Evolutionary conservation across 805 yeast species (phyloP).

Genomic region (Priceomyces haplophilus): DNA sequence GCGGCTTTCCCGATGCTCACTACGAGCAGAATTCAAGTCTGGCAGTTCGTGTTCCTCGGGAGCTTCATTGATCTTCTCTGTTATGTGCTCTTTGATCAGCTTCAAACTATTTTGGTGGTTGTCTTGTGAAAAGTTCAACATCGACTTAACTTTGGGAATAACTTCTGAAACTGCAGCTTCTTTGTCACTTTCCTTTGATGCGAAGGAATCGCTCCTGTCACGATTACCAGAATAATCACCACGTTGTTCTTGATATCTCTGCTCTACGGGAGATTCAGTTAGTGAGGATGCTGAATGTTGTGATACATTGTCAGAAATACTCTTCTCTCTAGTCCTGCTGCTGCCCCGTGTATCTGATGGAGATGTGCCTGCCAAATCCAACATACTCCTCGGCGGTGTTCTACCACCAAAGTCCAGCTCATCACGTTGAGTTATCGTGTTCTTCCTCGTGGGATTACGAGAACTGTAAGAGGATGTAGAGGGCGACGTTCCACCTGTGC

Average conservation of each 20-base stretch:
- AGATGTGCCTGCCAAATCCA: slow-evolving; percentile 26
- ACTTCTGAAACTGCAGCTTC: background rate
- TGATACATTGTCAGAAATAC: slow-evolving; percentile 16
- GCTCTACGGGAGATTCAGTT: background rate
- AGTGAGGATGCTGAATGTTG: slow-evolving; percentile 26
- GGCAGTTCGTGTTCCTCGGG: background rate
- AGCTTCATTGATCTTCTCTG: background rate
- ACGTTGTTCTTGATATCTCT: background rate
- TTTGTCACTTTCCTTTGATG: background rate
- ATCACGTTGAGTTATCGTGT: slow-evolving; percentile 18
- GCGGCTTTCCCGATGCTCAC: background rate
- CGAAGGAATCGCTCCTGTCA: background rate
- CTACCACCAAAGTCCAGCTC: slow-evolving; percentile 14
- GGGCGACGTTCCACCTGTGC: slow-evolving; percentile 16
- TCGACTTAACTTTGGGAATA: slow-evolving; percentile 23
- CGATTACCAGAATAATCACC: background rate
- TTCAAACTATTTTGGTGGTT: slow-evolving; percentile 6
- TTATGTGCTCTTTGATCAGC: background rate
- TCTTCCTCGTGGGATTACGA: slow-evolving; percentile 31
- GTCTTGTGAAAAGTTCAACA: slow-evolving; percentile 22
- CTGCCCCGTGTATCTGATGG: background rate
- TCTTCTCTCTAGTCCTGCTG: slow-evolving; percentile 1
- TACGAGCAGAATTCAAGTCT: background rate
- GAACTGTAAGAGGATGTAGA: slow-evolving; percentile 20
- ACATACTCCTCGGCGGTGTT: slow-evolving; percentile 38